A percentile compares a stretch with the other conserved stretches of the same genome.
These are phyloP conservation scores for Micromonas pusilla DNA, from an alignment of 139 green algal species.

Conservation along the genomic window DNA sequence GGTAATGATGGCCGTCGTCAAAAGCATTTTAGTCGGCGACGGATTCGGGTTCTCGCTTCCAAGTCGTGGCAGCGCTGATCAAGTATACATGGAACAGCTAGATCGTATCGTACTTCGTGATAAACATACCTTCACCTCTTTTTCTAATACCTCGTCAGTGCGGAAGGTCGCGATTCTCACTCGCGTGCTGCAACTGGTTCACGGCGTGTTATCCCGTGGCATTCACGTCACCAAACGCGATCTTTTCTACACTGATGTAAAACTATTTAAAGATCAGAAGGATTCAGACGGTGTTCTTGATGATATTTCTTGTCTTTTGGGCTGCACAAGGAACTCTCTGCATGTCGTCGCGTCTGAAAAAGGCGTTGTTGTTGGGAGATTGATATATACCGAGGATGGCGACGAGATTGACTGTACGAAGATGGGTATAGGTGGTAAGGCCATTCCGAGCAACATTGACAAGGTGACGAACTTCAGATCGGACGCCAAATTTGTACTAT, in stretches of 20 bases:
- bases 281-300: constrained; percentile 84
- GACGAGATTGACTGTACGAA: constrained; percentile 86
- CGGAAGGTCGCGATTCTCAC: constrained; percentile 40
- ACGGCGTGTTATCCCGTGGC: constrained; percentile 66
- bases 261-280: constrained; percentile 81
- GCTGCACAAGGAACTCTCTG: constrained; percentile 84
- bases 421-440: constrained; percentile 94
- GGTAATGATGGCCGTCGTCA: constrained; percentile 15
- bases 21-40: constrained; percentile 4
- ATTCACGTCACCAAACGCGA: constrained; percentile 89
- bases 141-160: constrained; percentile 1
- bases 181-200: constrained; percentile 79
- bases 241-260: constrained; percentile 97
- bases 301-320: constrained; percentile 90
- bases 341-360: constrained; percentile 94
- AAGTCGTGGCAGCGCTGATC: constrained; percentile 2
- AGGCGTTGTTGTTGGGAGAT: constrained; percentile 86
- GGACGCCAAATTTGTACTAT: constrained; percentile 87
- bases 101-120: constrained; percentile 27
- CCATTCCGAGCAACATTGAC: constrained; percentile 91
- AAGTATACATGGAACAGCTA: constrained; percentile 23
- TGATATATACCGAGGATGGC: constrained; percentile 82
- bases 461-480: constrained; percentile 72
- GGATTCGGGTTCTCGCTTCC: constrained; percentile 16
- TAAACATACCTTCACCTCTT: constrained; percentile 11